Evolutionary conservation across 345 rosid genomes (phyloP), one percentile per base, ranked within the genome.

Genomic region (Hirschfeldia incana): DNA sequence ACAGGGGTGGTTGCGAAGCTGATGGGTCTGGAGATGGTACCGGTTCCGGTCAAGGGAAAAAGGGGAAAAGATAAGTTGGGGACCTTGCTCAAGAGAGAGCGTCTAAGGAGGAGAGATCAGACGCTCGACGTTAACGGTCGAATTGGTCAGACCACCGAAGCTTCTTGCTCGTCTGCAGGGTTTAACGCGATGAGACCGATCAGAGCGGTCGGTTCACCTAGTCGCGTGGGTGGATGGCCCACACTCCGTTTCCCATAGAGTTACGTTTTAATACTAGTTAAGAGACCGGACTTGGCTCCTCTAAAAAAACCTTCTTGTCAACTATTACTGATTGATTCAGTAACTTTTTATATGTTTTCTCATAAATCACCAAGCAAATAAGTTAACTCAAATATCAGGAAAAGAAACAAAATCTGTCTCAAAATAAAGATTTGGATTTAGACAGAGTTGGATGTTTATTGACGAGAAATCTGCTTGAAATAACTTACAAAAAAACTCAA

Each of bases 1-100:
- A 91, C 98, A 3, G 97, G 98, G 16, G 92, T 94, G 75, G 87
- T 94, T 16, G 93, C 97, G 0, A 94, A 90, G 85, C 77, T 94
- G 72, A 94, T 94, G 98, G 98, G 98, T 3, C 85, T 94, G 2
- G 98, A 94, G 13, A 88, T 88, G 12, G 82, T 92, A 74, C 98
- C 97, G 3, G 86, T 92, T 60, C 88, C 93, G 3, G 65, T 81
- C 8, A 76, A 55, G 68, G 83, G 77, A 17, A 84, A 75, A 34
- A 63, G 6, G 36, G 63, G 60, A 3, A 84, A 29, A 67, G 79
- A 81, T 10, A 84, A 82, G 53, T 17, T 83, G 27, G 70, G 77
- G 1, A 74, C 84, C 17, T 69, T 84, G 51, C 65, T 91, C 12
- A 87, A 82, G 87, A 83, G 85, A 82, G 80, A 86, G 67, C 86